phyloP scores from a whole-genome alignment of 169 alveolate species.

The Plasmodium berghei region DNA sequence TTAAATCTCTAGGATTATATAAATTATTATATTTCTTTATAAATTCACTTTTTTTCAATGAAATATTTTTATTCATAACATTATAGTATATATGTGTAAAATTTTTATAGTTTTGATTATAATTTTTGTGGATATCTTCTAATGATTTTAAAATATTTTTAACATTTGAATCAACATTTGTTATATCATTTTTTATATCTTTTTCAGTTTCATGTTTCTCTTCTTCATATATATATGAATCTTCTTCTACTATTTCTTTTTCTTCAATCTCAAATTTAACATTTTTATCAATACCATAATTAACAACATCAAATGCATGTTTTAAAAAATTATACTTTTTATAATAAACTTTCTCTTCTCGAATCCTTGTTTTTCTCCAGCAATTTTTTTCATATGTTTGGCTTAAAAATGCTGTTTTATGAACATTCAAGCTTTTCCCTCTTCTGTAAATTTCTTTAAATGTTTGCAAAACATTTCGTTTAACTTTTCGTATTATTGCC shows the following conservation, averaged over 20 bases:
- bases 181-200: constrained; percentile 36
- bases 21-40: constrained; percentile 58
- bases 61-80: constrained; percentile 55
- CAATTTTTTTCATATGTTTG: constrained; percentile 76
- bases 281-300: constrained; percentile 70
- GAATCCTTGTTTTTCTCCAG: constrained; percentile 74
- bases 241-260: constrained; percentile 62
- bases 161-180: constrained; percentile 24
- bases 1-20: constrained; percentile 49
- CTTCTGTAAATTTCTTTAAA: constrained; percentile 53
- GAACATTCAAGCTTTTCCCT: constrained; percentile 68
- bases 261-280: constrained; percentile 64
- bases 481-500: constrained; percentile 65
- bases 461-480: constrained; percentile 64
- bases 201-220: constrained; percentile 27
- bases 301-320: constrained; percentile 66
- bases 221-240: constrained; percentile 52
- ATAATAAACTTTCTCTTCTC: constrained; percentile 75
- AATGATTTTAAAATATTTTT: constrained; percentile 39
- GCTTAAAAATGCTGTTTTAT: constrained; percentile 65
- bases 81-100: constrained; percentile 39
- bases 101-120: constrained; percentile 59
- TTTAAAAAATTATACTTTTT: constrained; percentile 74
- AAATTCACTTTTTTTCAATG: constrained; percentile 62
- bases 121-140: constrained; percentile 45